A percentile compares a stretch with the other conserved stretches of the same genome.
Evolutionary conservation across 495 filamentous ascomycete species (phyloP).

Genomic region (Rhypophila decipiens): DNA sequence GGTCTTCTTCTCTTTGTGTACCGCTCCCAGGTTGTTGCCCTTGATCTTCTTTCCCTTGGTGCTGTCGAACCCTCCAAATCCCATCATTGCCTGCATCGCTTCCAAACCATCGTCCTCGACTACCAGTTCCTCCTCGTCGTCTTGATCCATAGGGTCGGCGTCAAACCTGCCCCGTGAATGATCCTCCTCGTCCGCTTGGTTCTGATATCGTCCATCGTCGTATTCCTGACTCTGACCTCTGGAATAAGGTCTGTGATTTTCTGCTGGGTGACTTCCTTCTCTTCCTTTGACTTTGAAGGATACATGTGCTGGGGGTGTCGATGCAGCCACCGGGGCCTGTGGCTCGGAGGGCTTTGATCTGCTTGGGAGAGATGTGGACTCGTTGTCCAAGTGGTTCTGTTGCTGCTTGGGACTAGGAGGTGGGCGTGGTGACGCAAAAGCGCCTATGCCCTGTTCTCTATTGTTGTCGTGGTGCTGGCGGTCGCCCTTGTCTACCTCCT

Average conservation of each 20-base stretch:
- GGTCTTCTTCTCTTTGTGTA: conserved; percentile 90
- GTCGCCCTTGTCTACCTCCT: conserved; percentile 7
- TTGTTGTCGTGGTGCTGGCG: conserved; percentile 15
- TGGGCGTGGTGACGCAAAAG: conserved; percentile 22
- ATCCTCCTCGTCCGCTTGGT: conserved; percentile 13
- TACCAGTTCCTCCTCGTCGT: conserved; percentile 40
- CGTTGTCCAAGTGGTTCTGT: conserved; percentile 8
- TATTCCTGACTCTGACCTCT: conserved; percentile 1
- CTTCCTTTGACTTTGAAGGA: conserved; percentile 33
- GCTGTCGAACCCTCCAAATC: conserved; percentile 75
- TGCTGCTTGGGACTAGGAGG: conserved; percentile 12
- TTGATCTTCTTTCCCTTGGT: conserved; percentile 88
- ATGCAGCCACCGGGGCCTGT: conserved; percentile 15
- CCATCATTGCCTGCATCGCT: conserved; percentile 79
- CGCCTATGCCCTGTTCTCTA: conserved; percentile 22
- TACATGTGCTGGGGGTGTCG: conserved; percentile 15
- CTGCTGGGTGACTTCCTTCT: conserved; percentile 31
- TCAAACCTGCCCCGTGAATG: conserved; percentile 21
- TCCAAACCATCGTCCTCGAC: conserved; percentile 61
- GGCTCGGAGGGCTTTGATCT: conserved; percentile 2
- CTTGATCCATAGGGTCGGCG: conserved; percentile 39
- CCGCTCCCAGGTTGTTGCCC: conserved; percentile 79
- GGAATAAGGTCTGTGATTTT: conserved; percentile 6
- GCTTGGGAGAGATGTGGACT: conserved; percentile 12
- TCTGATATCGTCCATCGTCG: conserved; percentile 9